Evolutionary conservation across 2,329 filamentous ascomycete species (phyloP), one percentile per base, ranked within the genome.

Genomic region (Epicoccum nigrum): DNA sequence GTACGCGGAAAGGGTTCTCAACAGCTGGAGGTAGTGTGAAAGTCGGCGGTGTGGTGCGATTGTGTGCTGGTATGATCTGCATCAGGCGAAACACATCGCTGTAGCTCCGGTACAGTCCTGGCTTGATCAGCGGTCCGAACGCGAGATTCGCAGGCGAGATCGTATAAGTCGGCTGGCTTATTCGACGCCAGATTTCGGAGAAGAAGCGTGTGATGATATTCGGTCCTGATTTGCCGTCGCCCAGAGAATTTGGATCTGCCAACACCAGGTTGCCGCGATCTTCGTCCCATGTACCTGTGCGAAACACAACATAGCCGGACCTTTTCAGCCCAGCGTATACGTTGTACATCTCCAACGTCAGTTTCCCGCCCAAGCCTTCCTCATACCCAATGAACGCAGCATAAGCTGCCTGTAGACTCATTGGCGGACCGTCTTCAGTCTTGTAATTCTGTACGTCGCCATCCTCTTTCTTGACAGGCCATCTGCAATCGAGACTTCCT

Each of bases 331-430:
- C 87, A 1, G 91, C 83, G 71, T 92, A 99, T 21, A 97, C 93
- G 41, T 89, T 89, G 64, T 91, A 97, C 65, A 90, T 86, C 61
- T 95, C 90, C 53, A 97, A 77, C 0, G 82, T 84, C 58, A 87
- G 61, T 8, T 79, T 81, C 21, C 75, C 73, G 1, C 74, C 73
- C 7, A 70, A 59, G 12, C 68, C 82, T 4, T 77, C 82, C 39
- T 90, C 87, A 19, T 83, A 78, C 1, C 91, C 91, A 58, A 96
- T 83, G 45, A 96, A 86, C 17, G 91, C 82, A 4, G 92, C 84
- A 77, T 97, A 97, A 0, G 92, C 92, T 5, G 89, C 92, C 72
- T 97, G 90, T 31, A 97, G 76, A 72, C 90, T 96, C 79, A 99
- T 86, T 0, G 93, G 92, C n/a, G 94, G 73, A 4, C 81, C 76